Evolutionary conservation across 805 yeast genomes (phyloP).

Genomic region (Candida ponderosae): DNA sequence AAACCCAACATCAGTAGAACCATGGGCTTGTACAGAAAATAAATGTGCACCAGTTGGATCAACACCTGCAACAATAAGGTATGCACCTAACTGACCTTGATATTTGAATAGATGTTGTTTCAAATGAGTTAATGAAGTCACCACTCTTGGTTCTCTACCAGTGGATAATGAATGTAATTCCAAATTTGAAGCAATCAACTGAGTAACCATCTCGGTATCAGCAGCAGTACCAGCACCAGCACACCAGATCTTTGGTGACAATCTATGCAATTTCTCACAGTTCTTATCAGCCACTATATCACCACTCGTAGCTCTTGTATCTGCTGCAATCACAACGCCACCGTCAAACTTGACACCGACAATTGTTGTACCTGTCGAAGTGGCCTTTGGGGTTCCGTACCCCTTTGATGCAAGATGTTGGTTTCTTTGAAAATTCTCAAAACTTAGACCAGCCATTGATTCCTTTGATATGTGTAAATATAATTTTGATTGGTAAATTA

Average conservation of each 20-base stretch:
- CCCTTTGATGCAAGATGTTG: conserved; percentile 65
- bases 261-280: conserved; percentile 88
- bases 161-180: conserved; percentile 85
- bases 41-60: conserved; percentile 96
- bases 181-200: conserved; percentile 80
- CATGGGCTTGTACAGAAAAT: conserved; percentile 93
- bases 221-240: conserved; percentile 99
- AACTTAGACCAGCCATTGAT: conserved; percentile 80
- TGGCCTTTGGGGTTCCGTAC: conserved; percentile 73
- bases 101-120: conserved; percentile 95
- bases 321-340: conserved; percentile 98
- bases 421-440: conserved; percentile 92
- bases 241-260: conserved; percentile 94
- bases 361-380: conserved; percentile 98
- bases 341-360: conserved; percentile 91
- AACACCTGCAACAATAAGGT: conserved; percentile 94
- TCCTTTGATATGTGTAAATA: conserved; percentile 1
- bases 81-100: conserved; percentile 97
- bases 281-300: conserved; percentile 96
- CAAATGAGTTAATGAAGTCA: conserved; percentile 84
- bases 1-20: conserved; percentile 93
- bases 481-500: background rate
- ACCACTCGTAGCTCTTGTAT: conserved; percentile 97
- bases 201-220: conserved; percentile 97
- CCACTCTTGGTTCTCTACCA: conserved; percentile 85